Percentiles rank a stretch among this genome's conserved stretches.
Evolutionary conservation across 2,329 filamentous ascomycete species (phyloP).

Genomic region (Nannizziopsis arthrosporioides): DNA sequence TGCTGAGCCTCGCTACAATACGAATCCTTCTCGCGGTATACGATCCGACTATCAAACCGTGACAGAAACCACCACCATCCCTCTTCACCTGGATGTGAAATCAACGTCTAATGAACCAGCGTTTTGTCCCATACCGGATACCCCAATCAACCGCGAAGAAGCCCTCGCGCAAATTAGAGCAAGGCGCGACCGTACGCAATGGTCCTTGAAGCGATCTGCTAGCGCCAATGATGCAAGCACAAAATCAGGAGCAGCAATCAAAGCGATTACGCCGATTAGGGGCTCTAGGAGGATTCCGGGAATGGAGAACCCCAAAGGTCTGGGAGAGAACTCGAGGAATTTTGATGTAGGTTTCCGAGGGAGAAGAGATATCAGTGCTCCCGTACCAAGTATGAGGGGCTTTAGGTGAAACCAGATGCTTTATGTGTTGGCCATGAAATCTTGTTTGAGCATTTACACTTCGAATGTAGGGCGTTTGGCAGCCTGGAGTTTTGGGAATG

Average conservation of each 20-base stretch:
- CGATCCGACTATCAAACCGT: constrained; percentile 14
- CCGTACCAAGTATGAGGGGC: constrained; percentile 22
- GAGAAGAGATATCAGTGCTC: constrained; percentile 30
- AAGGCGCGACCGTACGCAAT: constrained; percentile 36
- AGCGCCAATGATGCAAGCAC: constrained; percentile 29
- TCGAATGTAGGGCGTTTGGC: neutral
- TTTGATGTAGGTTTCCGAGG: neutral
- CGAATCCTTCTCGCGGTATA: neutral
- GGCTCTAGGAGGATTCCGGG: constrained; percentile 25
- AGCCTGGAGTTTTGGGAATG: constrained; percentile 5
- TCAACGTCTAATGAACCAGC: constrained; percentile 14
- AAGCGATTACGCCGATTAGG: constrained; percentile 10
- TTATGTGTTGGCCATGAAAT: neutral
- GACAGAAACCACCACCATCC: constrained; percentile 24
- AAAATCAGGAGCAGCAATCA: constrained; percentile 15
- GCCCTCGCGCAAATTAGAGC: constrained; percentile 40
- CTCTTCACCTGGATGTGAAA: constrained; percentile 22
- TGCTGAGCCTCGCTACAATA: neutral
- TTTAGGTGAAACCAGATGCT: constrained; percentile 13
- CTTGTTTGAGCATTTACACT: neutral
- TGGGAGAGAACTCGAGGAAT: neutral
- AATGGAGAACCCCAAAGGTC: constrained; percentile 21
- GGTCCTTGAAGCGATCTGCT: constrained; percentile 28
- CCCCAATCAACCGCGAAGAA: constrained; percentile 37
- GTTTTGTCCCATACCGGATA: constrained; percentile 27